Evolutionary conservation across 176 grass and related monocot genomes (phyloP).

Genomic region (Carex parvula): DNA sequence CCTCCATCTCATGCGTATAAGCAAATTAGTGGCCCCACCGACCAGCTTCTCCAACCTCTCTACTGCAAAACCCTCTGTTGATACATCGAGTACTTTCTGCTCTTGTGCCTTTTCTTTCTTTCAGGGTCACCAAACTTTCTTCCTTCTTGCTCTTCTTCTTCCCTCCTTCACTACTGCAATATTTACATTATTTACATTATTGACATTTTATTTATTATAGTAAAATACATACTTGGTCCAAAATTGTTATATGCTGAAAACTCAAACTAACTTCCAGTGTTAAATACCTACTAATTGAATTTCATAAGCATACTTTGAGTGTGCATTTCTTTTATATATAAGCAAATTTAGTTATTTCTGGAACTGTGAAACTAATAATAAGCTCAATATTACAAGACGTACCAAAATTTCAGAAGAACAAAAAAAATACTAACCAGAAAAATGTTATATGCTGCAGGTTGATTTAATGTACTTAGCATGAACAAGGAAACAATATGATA

Average conservation of each 20-base stretch:
- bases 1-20: too few species aligned
- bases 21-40: background rate
- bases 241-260: background rate
- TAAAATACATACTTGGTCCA: background rate
- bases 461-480: too few species aligned
- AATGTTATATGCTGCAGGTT: too few species aligned
- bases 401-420: background rate
- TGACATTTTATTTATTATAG: background rate
- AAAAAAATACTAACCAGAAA: too few species aligned
- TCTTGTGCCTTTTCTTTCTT: background rate
- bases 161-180: constrained; percentile 18
- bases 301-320: background rate
- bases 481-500: too few species aligned
- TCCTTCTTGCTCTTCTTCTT: constrained; percentile 25
- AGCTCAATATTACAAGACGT: background rate
- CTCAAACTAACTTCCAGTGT: background rate
- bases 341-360: background rate
- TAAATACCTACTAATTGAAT: too few species aligned
- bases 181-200: background rate
- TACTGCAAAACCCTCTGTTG: constrained; percentile 3
- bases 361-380: background rate
- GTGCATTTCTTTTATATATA: background rate
- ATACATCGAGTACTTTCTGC: constrained; percentile 6
- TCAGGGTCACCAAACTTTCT: constrained; percentile 13
- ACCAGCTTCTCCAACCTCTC: constrained; percentile 15